These are phyloP conservation scores for Quillaja saponaria DNA, from an alignment of 306 rosid genomes.

Conservation along the genomic window DNA sequence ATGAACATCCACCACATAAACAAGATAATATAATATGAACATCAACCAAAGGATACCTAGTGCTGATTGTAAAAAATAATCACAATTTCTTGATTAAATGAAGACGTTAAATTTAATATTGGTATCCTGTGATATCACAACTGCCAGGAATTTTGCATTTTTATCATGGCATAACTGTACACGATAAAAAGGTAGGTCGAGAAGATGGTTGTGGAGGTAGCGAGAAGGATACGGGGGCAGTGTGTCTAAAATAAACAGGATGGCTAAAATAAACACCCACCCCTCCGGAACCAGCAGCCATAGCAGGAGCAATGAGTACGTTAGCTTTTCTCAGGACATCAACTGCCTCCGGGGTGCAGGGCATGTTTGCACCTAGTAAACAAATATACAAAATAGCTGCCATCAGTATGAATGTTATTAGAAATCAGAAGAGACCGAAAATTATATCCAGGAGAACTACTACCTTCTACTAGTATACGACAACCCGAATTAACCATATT, in stretches of 20 bases:
- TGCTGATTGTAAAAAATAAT: too few relatives aligned
- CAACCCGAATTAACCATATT: conserved; percentile 91
- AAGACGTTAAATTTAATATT: too few relatives aligned
- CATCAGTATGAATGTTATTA: conserved; percentile 21
- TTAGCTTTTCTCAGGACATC: conserved; percentile 87
- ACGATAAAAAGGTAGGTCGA: too few relatives aligned
- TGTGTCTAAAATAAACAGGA: conserved; percentile 17
- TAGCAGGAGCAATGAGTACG: conserved; percentile 91
- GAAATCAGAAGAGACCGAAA: conserved; percentile 15
- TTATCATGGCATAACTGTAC: too few relatives aligned
- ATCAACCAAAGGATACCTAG: too few relatives aligned
- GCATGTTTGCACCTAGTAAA: conserved; percentile 88
- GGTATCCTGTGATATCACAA: too few relatives aligned
- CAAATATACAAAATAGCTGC: conserved; percentile 23
- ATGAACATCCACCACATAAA: too few relatives aligned
- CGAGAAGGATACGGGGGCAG: background rate
- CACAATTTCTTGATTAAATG: too few relatives aligned
- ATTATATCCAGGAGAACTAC: conserved; percentile 23
- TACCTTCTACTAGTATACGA: conserved; percentile 90
- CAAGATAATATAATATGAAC: too few relatives aligned
- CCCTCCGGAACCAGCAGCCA: conserved; percentile 99
- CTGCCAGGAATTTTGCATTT: too few relatives aligned
- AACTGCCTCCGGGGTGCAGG: conserved; percentile 88
- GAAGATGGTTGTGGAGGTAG: too few relatives aligned
- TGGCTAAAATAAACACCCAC: conserved; percentile 51